phyloP scores from a whole-genome alignment of 345 rosid genomes.

The Eutrema japonicum region DNA sequence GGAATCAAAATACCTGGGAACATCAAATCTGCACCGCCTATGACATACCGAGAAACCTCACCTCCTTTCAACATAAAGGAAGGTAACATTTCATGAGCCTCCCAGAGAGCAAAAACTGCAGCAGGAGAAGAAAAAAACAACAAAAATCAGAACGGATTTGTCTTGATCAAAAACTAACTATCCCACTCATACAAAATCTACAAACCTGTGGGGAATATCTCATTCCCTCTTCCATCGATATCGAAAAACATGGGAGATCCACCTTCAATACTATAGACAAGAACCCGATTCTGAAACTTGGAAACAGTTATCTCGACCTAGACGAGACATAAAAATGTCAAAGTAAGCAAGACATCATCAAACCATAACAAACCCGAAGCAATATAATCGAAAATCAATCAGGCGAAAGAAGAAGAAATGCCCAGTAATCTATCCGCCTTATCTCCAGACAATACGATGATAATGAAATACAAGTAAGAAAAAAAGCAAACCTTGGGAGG shows the following conservation, averaged over 20 bases:
- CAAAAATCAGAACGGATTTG: not conserved
- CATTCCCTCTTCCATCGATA: slow-evolving; percentile 85
- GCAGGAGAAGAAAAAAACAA: not conserved
- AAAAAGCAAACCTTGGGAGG: slow-evolving; percentile 69
- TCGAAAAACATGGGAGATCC: slow-evolving; percentile 87
- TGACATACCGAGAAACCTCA: slow-evolving; percentile 83
- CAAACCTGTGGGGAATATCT: slow-evolving; percentile 87
- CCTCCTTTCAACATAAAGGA: slow-evolving; percentile 82
- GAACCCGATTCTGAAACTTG: slow-evolving; percentile 84
- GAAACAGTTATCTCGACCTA: slow-evolving; percentile 85
- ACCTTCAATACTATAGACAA: slow-evolving; percentile 75
- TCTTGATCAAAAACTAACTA: slow-evolving; percentile 6
- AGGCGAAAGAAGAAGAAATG: not conserved
- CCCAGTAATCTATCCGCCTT: not conserved
- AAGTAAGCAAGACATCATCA: slow-evolving; percentile 19
- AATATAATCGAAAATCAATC: slow-evolving; percentile 30
- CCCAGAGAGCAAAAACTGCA: slow-evolving; percentile 96
- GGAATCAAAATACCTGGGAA: slow-evolving; percentile 85
- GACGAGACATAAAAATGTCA: not conserved
- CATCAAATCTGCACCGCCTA: slow-evolving; percentile 99
- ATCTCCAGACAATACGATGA: not conserved
- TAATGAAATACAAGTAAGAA: not conserved
- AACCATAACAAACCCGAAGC: slow-evolving; percentile 7
- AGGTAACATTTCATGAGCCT: slow-evolving; percentile 79
- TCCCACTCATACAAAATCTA: not conserved